Evolutionary conservation across 2,329 filamentous ascomycete genomes (phyloP).

Genomic region (Didymosphaeria variabile): DNA sequence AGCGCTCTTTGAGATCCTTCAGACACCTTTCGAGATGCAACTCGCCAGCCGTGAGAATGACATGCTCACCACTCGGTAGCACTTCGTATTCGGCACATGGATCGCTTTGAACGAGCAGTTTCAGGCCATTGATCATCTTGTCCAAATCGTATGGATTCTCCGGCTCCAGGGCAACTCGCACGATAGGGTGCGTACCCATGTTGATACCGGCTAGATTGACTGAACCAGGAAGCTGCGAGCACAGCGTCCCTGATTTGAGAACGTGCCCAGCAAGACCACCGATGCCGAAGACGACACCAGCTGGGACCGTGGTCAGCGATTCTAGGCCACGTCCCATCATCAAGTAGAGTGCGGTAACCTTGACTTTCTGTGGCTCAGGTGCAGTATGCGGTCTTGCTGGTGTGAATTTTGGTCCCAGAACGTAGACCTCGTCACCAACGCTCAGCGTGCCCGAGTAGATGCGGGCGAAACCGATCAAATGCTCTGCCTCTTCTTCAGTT

Average conservation of each 20-base stretch:
- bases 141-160: conserved; percentile 88
- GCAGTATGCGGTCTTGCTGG: conserved; percentile 76
- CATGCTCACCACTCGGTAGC: conserved; percentile 91
- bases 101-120: conserved; percentile 90
- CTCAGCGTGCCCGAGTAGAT: conserved; percentile 91
- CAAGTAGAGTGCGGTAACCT: conserved; percentile 87
- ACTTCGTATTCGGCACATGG: conserved; percentile 97
- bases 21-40: conserved; percentile 92
- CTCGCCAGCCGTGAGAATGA: conserved; percentile 92
- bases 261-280: conserved; percentile 90
- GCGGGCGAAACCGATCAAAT: conserved; percentile 92
- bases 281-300: conserved; percentile 94
- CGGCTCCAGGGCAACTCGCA: conserved; percentile 94
- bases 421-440: conserved; percentile 90
- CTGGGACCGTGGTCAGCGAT: conserved; percentile 81
- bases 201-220: conserved; percentile 90
- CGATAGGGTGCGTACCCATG: conserved; percentile 86
- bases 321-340: conserved; percentile 94
- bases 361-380: conserved; percentile 82
- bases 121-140: conserved; percentile 91
- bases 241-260: conserved; percentile 94
- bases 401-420: conserved; percentile 91
- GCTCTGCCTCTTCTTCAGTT: conserved; percentile 77
- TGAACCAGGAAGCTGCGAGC: conserved; percentile 83
- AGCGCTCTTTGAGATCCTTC: conserved; percentile 90